Evolutionary conservation across 2,329 filamentous ascomycete genomes (phyloP).

Genomic region (Trichoderma citrinoviride): DNA sequence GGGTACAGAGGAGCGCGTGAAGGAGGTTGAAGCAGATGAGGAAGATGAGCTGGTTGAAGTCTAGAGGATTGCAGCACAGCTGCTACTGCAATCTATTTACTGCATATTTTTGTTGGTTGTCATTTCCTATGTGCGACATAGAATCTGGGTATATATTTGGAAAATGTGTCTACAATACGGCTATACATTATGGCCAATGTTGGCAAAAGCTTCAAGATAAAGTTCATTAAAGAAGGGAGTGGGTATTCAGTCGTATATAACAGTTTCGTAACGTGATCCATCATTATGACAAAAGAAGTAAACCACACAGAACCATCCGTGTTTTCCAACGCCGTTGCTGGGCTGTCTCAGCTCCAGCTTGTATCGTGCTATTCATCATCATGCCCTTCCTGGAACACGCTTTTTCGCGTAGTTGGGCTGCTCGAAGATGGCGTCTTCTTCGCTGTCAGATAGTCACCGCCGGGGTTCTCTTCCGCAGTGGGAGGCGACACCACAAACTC

Average conservation of each 20-base stretch:
- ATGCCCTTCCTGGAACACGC: slow-evolving; percentile 43
- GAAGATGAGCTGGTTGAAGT: slow-evolving; percentile 57
- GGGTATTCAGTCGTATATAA: slow-evolving; percentile 15
- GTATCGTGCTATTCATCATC: slow-evolving; percentile 40
- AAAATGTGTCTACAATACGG: background rate
- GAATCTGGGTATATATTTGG: background rate
- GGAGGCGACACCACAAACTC: slow-evolving; percentile 31
- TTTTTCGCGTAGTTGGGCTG: slow-evolving; percentile 32
- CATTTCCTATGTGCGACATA: background rate
- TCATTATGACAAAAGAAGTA: slow-evolving; percentile 2
- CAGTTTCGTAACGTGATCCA: background rate
- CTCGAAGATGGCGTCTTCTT: slow-evolving; percentile 29
- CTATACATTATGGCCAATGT: too few species aligned
- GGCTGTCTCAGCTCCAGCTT: background rate
- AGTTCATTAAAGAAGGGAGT: background rate
- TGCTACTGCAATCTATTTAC: background rate
- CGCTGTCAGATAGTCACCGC: slow-evolving; percentile 32
- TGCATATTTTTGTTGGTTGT: background rate
- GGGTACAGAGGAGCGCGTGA: slow-evolving; percentile 45
- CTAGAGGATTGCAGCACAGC: slow-evolving; percentile 30
- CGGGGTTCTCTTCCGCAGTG: slow-evolving; percentile 28
- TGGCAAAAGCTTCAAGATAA: background rate
- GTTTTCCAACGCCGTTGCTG: slow-evolving; percentile 26
- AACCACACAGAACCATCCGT: background rate
- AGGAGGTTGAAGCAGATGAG: slow-evolving; percentile 48